A percentile compares a stretch with the other conserved stretches of the same genome.
phyloP scores from a whole-genome alignment of 108 stramenopile species.

The Cylindrotheca closterium region DNA sequence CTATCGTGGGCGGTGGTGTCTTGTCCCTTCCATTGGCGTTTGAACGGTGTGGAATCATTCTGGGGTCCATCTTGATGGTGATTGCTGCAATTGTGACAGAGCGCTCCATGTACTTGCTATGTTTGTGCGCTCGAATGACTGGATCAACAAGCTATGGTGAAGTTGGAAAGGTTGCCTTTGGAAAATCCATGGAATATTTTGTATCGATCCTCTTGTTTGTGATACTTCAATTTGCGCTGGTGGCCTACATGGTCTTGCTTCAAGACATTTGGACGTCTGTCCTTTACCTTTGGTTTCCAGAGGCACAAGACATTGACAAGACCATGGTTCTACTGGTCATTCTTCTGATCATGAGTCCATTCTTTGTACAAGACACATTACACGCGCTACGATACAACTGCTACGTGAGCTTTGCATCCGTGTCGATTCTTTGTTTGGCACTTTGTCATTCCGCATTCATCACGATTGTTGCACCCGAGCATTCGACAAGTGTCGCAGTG shows the following conservation, averaged over 20 bases:
- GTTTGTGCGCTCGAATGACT: constrained; percentile 63
- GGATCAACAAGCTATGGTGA: constrained; percentile 74
- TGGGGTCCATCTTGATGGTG: constrained; percentile 63
- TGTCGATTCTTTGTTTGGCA: constrained; percentile 54
- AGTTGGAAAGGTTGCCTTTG: constrained; percentile 68
- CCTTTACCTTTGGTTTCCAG: neutral
- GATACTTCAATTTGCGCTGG: constrained; percentile 69
- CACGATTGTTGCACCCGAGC: neutral
- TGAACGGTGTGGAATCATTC: constrained; percentile 68
- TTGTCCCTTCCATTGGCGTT: constrained; percentile 84
- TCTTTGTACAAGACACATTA: constrained; percentile 58
- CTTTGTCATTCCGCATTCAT: constrained; percentile 25
- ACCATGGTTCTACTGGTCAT: constrained; percentile 44
- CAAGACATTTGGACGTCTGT: constrained; percentile 59
- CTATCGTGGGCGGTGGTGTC: constrained; percentile 88
- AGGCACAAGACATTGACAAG: constrained; percentile 7
- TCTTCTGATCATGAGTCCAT: constrained; percentile 49
- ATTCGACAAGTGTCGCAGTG: neutral
- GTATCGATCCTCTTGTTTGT: constrained; percentile 53
- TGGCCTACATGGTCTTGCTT: constrained; percentile 82
- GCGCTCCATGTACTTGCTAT: constrained; percentile 66
- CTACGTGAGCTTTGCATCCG: constrained; percentile 73
- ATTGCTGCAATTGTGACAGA: constrained; percentile 58
- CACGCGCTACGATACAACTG: constrained; percentile 81
- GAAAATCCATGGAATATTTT: constrained; percentile 45